Evolutionary conservation across 352 stramenopile species (phyloP).

Genomic region (Phytophthora foliorum): DNA sequence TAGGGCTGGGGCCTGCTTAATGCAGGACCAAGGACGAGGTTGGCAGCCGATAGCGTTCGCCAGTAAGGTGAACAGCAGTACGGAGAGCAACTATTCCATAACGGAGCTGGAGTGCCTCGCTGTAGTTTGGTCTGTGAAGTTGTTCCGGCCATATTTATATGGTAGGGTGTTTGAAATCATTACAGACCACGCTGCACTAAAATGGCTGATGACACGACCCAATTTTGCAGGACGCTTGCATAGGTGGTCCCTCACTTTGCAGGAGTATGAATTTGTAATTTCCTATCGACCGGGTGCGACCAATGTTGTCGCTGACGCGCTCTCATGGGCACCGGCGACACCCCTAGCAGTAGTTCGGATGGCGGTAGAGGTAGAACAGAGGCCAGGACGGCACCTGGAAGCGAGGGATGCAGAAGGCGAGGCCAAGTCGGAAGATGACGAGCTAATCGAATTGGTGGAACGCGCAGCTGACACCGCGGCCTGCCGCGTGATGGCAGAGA

Average conservation of each 20-base stretch:
- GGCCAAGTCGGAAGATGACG: no score
- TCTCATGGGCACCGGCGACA: conserved; percentile 26
- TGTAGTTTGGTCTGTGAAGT: conserved; percentile 32
- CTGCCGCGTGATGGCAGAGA: no score
- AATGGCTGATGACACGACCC: background rate
- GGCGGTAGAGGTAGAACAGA: no score
- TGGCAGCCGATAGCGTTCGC: conserved; percentile 29
- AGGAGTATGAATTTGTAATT: no score
- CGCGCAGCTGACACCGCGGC: no score
- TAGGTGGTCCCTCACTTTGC: conserved; percentile 26
- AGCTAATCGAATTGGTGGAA: no score
- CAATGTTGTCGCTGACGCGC: conserved; percentile 26
- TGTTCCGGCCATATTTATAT: conserved; percentile 34
- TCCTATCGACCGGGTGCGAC: conserved; percentile 4
- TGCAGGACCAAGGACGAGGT: conserved; percentile 18
- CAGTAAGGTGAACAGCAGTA: conserved; percentile 20
- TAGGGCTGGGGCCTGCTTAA: conserved; percentile 25
- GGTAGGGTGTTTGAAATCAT: conserved; percentile 23
- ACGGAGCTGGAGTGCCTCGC: conserved; percentile 35
- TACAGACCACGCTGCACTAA: conserved; percentile 23
- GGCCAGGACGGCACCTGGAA: no score
- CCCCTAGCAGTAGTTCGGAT: no score
- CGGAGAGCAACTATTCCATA: conserved; percentile 25
- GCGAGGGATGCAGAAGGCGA: no score
- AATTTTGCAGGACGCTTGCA: conserved; percentile 12